Percentiles rank a stretch among this genome's conserved stretches.
These are phyloP conservation scores for Rhododendron mucronatum DNA, from an alignment of 148 eudicot species.

Conservation along the genomic window DNA sequence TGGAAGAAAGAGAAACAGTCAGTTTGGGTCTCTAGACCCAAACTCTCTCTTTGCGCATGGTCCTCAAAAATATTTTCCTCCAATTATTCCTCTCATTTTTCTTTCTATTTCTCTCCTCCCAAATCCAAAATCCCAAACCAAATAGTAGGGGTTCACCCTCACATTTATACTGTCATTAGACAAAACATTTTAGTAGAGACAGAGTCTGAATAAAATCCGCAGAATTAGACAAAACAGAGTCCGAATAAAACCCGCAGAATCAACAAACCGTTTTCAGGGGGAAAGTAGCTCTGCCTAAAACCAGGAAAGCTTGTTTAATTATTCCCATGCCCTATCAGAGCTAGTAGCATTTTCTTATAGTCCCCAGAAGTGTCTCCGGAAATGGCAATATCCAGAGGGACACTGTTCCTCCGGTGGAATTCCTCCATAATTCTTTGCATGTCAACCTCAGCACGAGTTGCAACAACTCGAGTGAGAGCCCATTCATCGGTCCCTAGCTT, in stretches of 20 bases:
- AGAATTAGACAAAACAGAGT: not conserved
- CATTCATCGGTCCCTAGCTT: constrained; percentile 80
- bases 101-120: no score
- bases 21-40: no score
- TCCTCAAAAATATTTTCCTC: no score
- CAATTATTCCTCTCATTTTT: no score
- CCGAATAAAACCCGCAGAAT: not conserved
- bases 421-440: constrained; percentile 70
- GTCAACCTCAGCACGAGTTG: constrained; percentile 82
- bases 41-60: no score
- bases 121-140: no score
- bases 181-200: not conserved
- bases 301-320: constrained; percentile 22
- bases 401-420: constrained; percentile 70
- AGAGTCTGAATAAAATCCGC: not conserved
- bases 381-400: constrained; percentile 63
- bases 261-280: not conserved
- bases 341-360: constrained; percentile 73
- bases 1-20: not conserved
- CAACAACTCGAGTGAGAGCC: constrained; percentile 78
- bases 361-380: constrained; percentile 78
- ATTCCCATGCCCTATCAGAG: constrained; percentile 60
- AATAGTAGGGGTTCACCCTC: no score
- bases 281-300: not conserved
- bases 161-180: not conserved